Evolutionary conservation across 2,329 filamentous ascomycete genomes (phyloP).

Genomic region (Cladosporium colombiae): DNA sequence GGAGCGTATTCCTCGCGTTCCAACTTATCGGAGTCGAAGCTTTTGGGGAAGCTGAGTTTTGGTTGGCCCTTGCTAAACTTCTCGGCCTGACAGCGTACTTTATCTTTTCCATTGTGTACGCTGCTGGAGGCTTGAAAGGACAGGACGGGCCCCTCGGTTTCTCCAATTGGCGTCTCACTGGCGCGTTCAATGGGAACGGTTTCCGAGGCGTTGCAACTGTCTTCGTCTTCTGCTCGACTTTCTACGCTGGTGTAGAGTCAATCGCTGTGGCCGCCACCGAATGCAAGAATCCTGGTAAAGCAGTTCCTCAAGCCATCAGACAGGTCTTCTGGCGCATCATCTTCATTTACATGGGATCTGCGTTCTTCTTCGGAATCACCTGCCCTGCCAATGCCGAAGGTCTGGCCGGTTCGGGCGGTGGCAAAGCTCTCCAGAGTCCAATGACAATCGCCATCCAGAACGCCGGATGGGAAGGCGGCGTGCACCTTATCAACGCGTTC

Average conservation of each 20-base stretch:
- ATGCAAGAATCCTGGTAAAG: constrained; percentile 52
- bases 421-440: constrained; percentile 67
- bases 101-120: constrained; percentile 45
- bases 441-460: constrained; percentile 74
- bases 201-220: constrained; percentile 45
- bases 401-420: constrained; percentile 58
- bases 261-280: constrained; percentile 56
- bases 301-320: constrained; percentile 37
- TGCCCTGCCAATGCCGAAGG: constrained; percentile 68
- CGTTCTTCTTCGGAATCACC: constrained; percentile 73
- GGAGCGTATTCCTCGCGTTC: constrained; percentile 41
- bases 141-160: constrained; percentile 34
- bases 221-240: constrained; percentile 47
- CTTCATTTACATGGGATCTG: constrained; percentile 68
- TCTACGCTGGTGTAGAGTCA: constrained; percentile 56
- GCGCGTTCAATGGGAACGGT: constrained; percentile 41
- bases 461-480: constrained; percentile 71
- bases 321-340: constrained; percentile 39
- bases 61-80: constrained; percentile 46
- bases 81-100: constrained; percentile 42
- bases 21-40: constrained; percentile 44
- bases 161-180: constrained; percentile 44
- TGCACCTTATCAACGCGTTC: constrained; percentile 56
- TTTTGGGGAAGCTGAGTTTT: constrained; percentile 49
- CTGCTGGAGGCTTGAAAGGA: constrained; percentile 33